phyloP scores from a whole-genome alignment of 140 eudicot species.

The Flaveria floridana region DNA sequence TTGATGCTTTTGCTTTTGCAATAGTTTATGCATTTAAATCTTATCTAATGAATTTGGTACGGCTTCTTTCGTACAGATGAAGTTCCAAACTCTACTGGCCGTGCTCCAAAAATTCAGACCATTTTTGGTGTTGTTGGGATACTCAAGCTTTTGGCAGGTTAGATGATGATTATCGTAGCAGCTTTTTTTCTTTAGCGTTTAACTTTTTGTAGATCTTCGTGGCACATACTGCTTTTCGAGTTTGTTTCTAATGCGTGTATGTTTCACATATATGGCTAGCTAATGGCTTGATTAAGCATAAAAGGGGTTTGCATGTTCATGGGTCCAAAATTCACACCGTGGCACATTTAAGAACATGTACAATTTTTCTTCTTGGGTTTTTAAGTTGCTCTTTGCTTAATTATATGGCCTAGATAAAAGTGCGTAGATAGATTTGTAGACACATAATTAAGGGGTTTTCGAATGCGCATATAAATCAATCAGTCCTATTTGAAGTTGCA shows the following conservation, averaged over 20 bases:
- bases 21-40: neutral
- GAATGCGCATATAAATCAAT: neutral
- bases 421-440: conserved; percentile 1
- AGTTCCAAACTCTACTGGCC: conserved; percentile 46
- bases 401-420: neutral
- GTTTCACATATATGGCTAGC: neutral
- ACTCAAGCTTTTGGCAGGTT: conserved; percentile 87
- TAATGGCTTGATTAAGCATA: conserved; percentile 12
- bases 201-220: neutral
- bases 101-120: conserved; percentile 65
- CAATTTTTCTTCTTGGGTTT: neutral
- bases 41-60: conserved; percentile 1
- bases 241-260: neutral
- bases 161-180: conserved; percentile 20
- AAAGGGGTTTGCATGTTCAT: neutral
- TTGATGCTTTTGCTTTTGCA: neutral
- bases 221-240: conserved; percentile 12
- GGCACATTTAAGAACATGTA: neutral
- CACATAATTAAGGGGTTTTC: neutral
- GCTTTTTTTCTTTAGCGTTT: neutral
- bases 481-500: conserved; percentile 5
- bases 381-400: neutral
- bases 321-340: neutral
- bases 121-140: conserved; percentile 82
- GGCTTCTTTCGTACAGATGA: conserved; percentile 47